phyloP scores from a whole-genome alignment of 441 rosid genomes.

The Theobroma grandiflorum region DNA sequence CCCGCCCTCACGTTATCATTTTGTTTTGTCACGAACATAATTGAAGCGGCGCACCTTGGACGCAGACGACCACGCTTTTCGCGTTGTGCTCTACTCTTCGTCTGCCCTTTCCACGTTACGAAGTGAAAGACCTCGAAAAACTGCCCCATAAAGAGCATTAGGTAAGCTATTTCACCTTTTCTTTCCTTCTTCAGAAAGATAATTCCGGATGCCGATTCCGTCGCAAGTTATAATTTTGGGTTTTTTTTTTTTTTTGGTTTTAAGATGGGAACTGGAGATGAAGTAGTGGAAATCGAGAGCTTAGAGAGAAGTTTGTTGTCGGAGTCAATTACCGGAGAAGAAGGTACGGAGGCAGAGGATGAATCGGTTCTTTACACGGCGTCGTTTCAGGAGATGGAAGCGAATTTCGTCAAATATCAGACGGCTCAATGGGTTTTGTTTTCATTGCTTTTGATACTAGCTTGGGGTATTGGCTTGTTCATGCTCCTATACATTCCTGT shows the following conservation, averaged over 20 bases:
- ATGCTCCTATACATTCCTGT: conserved; percentile 73
- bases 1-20: not conserved
- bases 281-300: conserved; percentile 64
- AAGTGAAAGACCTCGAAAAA: not conserved
- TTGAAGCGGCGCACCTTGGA: not conserved
- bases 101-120: not conserved
- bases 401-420: conserved; percentile 58
- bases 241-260: not conserved
- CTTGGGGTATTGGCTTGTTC: conserved; percentile 75
- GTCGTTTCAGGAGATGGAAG: conserved; percentile 65
- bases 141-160: not conserved
- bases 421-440: conserved; percentile 67
- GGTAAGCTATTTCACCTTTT: not conserved
- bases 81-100: not conserved
- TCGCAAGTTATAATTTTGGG: not conserved
- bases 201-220: not conserved
- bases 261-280: conserved; percentile 58
- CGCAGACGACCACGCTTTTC: not conserved
- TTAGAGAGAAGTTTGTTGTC: conserved; percentile 59
- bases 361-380: conserved; percentile 59
- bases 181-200: not conserved
- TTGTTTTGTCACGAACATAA: not conserved
- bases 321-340: conserved; percentile 32
- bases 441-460: conserved; percentile 63
- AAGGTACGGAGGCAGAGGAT: conserved; percentile 37